These are phyloP conservation scores for Wickerhamomyces sp. DNA, from an alignment of 1,139 yeast species.

Conservation along the genomic window DNA sequence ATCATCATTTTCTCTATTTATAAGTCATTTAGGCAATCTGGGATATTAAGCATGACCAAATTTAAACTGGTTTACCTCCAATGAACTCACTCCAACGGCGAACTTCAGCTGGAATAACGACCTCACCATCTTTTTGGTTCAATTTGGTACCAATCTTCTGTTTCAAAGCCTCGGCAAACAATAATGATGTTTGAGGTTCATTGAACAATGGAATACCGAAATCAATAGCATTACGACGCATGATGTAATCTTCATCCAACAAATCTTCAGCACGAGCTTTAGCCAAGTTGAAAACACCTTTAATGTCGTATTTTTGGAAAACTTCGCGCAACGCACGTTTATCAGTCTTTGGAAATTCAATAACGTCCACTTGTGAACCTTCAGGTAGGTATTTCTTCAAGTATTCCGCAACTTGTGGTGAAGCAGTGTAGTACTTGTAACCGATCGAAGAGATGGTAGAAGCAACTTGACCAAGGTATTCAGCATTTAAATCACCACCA, in stretches of 20 bases:
- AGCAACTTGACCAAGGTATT: conserved; percentile 71
- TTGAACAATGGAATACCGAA: conserved; percentile 94
- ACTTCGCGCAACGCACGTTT: conserved; percentile 91
- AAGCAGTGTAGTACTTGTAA: conserved; percentile 77
- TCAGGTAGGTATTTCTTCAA: conserved; percentile 42
- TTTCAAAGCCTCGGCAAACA: conserved; percentile 81
- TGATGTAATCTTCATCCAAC: conserved; percentile 86
- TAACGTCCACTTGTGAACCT: conserved; percentile 45
- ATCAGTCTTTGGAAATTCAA: conserved; percentile 88
- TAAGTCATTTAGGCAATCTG: too few species aligned
- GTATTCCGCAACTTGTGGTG: conserved; percentile 65
- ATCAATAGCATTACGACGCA: conserved; percentile 99
- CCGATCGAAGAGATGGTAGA: conserved; percentile 65
- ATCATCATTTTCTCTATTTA: too few species aligned
- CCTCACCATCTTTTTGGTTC: conserved; percentile 35
- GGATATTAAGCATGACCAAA: not conserved
- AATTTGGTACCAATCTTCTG: conserved; percentile 60
- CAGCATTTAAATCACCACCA: conserved; percentile 85
- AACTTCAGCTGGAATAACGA: conserved; percentile 76
- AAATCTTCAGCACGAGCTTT: conserved; percentile 80
- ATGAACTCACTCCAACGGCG: conserved; percentile 95
- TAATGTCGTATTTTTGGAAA: conserved; percentile 78
- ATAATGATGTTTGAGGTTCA: conserved; percentile 87
- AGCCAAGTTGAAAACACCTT: conserved; percentile 89
- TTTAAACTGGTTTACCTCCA: conserved; percentile 81